Conservation (phyloP, 2,329 filamentous ascomycete species). For the Sporothrix schenckii region DNA sequence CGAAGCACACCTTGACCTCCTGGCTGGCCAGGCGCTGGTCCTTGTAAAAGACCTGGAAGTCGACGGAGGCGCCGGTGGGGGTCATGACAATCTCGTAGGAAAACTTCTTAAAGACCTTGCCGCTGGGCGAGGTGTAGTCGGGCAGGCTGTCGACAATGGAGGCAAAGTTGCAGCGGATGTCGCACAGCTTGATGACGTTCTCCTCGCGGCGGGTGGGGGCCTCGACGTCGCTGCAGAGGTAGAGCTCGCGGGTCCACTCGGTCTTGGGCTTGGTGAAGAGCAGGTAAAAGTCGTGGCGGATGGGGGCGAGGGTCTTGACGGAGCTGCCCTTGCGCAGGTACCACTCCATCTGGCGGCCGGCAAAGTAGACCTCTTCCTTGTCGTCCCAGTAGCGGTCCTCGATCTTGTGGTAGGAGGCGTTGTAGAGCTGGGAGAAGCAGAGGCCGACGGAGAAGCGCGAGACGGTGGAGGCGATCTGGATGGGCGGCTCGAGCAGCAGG, state of each 20-base stretch:
- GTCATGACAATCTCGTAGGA: slow-evolving; percentile 32
- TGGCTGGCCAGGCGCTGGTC: slow-evolving; percentile 29
- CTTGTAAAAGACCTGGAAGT: slow-evolving; percentile 31
- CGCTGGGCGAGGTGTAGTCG: slow-evolving; percentile 28
- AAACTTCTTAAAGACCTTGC: slow-evolving; percentile 28
- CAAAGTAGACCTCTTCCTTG: slow-evolving; percentile 31
- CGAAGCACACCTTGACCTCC: slow-evolving; percentile 30
- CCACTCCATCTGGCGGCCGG: slow-evolving; percentile 32
- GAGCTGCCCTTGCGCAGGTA: slow-evolving; percentile 32
- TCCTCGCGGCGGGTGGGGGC: slow-evolving; percentile 25
- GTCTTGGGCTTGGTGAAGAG: slow-evolving; percentile 26
- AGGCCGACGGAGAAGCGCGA: slow-evolving; percentile 32
- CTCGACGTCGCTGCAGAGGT: slow-evolving; percentile 29
- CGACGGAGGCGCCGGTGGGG: slow-evolving; percentile 30
- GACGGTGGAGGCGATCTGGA: slow-evolving; percentile 32
- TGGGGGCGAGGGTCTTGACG: slow-evolving; percentile 29
- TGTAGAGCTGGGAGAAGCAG: slow-evolving; percentile 29
- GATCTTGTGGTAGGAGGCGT: slow-evolving; percentile 14
- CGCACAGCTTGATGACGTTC: slow-evolving; percentile 31
- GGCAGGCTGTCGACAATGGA: slow-evolving; percentile 31
- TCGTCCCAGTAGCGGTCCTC: slow-evolving; percentile 33
- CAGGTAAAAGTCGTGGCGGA: slow-evolving; percentile 32
- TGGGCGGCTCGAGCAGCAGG: slow-evolving; percentile 26
- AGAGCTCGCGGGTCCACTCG: slow-evolving; percentile 32
- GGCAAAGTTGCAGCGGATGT: slow-evolving; percentile 32